Base-by-base conservation (phyloP, 2,329 filamentous ascomycete species). In the Monosporascus sp. region DNA sequence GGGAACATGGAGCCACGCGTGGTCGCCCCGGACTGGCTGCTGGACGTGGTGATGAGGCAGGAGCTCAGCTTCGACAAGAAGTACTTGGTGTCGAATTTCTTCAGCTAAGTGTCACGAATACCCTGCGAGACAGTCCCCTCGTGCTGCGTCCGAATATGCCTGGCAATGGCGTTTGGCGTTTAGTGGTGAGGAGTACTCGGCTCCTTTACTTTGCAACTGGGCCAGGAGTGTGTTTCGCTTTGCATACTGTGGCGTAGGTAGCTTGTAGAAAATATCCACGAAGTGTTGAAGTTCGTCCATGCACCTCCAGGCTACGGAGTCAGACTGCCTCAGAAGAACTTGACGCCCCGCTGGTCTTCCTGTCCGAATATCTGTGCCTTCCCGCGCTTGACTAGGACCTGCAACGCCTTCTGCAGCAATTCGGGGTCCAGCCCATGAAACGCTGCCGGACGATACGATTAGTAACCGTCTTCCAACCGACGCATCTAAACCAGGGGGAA, bases 321-420 rank as follows among this genome's bases (percentile, higher is more conserved):
- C 18, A 39, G 17, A 43, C 39, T 43, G 17, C 49, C 47, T 86
- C 75, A 97, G 69, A 97, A 97, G 75, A 99, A 97, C 75, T 99
- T 99, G 60, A 97, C 90, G 64, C 94, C 94, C 65, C 89, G 84
- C 56, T 89, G 88, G 67, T 93, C 90, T 64, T 93, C 91, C 51
- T 84, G 82, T 36, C 93, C 93, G 74, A 99, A 97, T 25, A 97
- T 85, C 71, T 97, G 93, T 15, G 92, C 93, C 73, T 89, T 96
- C 61, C 91, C 91, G 57, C 87, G 82, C 78, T 95, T 96, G 37
- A 96, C 92, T 48, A 97, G 78, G 49, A 94, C 78, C 55, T 83
- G 81, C 48, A 99, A 77, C 38, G 89, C 87, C 70, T 87, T 91
- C 60, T 88, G 81, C 65, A 99, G 78, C 57, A 96, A 71, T 24